Conservation (phyloP, 306 rosid species). For the Canavalia ensiformis region DNA sequence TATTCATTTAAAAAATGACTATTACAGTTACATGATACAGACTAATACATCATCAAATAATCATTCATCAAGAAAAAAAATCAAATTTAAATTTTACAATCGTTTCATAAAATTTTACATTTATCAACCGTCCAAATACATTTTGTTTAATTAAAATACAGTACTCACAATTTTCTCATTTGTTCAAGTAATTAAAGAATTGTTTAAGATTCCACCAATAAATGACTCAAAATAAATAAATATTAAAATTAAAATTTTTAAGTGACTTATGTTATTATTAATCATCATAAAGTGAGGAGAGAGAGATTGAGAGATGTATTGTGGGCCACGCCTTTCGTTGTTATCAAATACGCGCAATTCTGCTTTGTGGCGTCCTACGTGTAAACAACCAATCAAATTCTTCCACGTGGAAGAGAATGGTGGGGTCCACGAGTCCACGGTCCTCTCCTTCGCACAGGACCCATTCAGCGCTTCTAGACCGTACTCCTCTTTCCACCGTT, state of each 20-base stretch:
- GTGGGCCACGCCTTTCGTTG: conserved; percentile 20
- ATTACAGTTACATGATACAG: no score
- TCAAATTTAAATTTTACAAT: background rate
- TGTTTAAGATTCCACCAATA: background rate
- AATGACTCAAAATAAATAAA: background rate
- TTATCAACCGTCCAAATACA: background rate
- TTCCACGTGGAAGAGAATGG: background rate
- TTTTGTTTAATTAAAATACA: background rate
- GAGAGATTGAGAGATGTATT: background rate
- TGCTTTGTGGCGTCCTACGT: conserved; percentile 6
- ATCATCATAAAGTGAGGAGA: background rate
- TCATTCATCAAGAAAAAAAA: background rate
- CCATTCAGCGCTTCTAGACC: conserved; percentile 37
- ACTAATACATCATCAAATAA: background rate
- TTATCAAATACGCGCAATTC: conserved; percentile 18
- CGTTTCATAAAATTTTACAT: background rate
- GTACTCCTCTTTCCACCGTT: background rate
- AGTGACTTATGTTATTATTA: background rate
- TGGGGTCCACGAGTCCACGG: conserved; percentile 20
- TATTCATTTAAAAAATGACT: no score
- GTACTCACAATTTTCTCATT: background rate
- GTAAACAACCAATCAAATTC: background rate
- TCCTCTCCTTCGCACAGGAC: background rate
- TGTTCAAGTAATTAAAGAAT: background rate
- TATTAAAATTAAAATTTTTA: background rate